Percentiles rank a stretch among this genome's conserved stretches.
Evolutionary conservation across 257 asterid genomes (phyloP).

Genomic region (Linaria vulgaris): DNA sequence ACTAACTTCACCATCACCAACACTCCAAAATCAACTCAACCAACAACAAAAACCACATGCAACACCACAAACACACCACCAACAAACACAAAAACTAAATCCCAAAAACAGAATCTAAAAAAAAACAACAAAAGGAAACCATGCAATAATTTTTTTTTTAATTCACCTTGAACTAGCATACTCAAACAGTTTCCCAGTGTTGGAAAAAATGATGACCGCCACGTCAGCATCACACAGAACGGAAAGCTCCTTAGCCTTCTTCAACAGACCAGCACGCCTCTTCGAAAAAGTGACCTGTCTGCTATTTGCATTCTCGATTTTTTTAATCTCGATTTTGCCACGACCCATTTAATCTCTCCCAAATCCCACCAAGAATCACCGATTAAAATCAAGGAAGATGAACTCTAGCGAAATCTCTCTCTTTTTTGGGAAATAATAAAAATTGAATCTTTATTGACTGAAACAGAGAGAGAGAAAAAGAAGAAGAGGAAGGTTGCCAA

Average conservation of each 20-base stretch:
- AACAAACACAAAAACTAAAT: slow-evolving; percentile 12
- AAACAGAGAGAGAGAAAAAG: slow-evolving; percentile 15
- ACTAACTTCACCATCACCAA: no score
- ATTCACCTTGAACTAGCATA: slow-evolving; percentile 57
- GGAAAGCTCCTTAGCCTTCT: slow-evolving; percentile 77
- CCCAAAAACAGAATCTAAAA: slow-evolving; percentile 11
- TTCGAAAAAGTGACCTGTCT: slow-evolving; percentile 81
- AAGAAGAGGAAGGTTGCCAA: slow-evolving; percentile 32
- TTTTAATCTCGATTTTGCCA: slow-evolving; percentile 76
- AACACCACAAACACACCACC: slow-evolving; percentile 24
- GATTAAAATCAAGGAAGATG: slow-evolving; percentile 7
- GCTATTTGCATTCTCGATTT: slow-evolving; percentile 73
- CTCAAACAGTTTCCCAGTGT: slow-evolving; percentile 69
- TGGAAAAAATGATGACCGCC: slow-evolving; percentile 72
- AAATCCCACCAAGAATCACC: slow-evolving; percentile 32
- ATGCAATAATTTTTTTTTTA: no score
- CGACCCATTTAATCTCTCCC: slow-evolving; percentile 54
- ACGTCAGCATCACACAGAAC: slow-evolving; percentile 80
- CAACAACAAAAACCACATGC: slow-evolving; percentile 27
- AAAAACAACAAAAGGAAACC: not conserved
- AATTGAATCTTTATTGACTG: not conserved
- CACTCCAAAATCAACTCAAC: not conserved
- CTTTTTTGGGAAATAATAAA: no score
- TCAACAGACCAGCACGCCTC: slow-evolving; percentile 64
- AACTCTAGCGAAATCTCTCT: not conserved